These are phyloP conservation scores for Marasmius sp. DNA, from an alignment of 1,284 basidiomycete species.

Conservation along the genomic window DNA sequence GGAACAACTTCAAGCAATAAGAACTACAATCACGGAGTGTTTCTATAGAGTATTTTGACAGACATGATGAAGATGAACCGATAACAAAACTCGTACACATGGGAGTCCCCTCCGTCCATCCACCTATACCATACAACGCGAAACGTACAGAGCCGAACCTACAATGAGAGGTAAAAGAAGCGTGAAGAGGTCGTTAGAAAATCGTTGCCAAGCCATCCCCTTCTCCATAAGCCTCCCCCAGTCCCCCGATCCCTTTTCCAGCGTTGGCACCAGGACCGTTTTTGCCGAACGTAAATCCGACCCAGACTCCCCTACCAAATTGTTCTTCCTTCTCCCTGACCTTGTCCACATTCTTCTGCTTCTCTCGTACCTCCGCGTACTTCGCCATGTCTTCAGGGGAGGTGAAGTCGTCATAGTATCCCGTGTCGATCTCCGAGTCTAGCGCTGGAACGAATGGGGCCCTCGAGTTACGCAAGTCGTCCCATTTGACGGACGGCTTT, in stretches of 20 bases:
- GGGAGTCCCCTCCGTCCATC: not conserved
- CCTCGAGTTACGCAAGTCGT: constrained; percentile 72
- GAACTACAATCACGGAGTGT: too few relatives aligned
- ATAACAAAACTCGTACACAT: too few relatives aligned
- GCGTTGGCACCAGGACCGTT: constrained; percentile 62
- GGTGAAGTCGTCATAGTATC: constrained; percentile 98
- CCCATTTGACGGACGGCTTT: constrained; percentile 58
- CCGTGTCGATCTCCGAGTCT: constrained; percentile 93
- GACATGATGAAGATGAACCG: too few relatives aligned
- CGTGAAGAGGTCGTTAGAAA: constrained; percentile 39
- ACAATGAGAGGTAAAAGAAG: not conserved
- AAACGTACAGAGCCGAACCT: not conserved
- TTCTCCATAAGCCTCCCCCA: constrained; percentile 33
- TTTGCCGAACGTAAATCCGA: constrained; percentile 97
- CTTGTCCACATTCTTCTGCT: constrained; percentile 91
- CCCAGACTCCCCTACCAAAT: constrained; percentile 83
- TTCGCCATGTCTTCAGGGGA: constrained; percentile 96
- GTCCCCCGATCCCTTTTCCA: constrained; percentile 19
- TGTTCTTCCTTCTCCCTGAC: constrained; percentile 86
- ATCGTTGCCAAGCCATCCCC: constrained; percentile 66
- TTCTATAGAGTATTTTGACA: too few relatives aligned
- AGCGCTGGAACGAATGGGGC: constrained; percentile 96
- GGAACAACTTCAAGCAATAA: too few relatives aligned
- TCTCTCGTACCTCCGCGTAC: constrained; percentile 97
- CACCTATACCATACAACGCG: not conserved